phyloP scores from a whole-genome alignment of 805 yeast species.

The Kodamaea lidongshanica region DNA sequence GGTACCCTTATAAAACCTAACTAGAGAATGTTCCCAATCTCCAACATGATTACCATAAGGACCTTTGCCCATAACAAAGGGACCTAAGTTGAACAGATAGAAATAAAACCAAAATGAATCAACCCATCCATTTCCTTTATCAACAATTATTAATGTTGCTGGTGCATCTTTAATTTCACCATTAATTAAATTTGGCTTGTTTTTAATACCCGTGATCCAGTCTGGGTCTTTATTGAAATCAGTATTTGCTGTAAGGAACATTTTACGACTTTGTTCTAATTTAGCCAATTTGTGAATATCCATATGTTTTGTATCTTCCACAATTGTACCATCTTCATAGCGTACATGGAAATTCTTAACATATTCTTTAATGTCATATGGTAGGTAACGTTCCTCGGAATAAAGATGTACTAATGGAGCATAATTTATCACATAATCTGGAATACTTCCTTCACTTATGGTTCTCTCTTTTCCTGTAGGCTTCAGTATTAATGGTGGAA shows the following conservation, averaged over 20 bases:
- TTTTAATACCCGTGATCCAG: conserved; percentile 74
- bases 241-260: conserved; percentile 58
- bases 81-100: conserved; percentile 90
- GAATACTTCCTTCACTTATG: conserved; percentile 50
- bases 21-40: conserved; percentile 95
- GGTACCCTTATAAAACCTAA: conserved; percentile 71
- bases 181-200: conserved; percentile 61
- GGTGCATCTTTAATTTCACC: conserved; percentile 77
- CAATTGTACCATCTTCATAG: conserved; percentile 42
- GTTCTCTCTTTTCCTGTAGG: conserved; percentile 32
- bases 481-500: conserved; percentile 33
- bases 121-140: conserved; percentile 90
- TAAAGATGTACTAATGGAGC: conserved; percentile 81
- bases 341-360: conserved; percentile 61
- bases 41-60: conserved; percentile 97
- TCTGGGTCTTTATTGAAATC: conserved; percentile 70
- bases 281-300: conserved; percentile 27
- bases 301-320: conserved; percentile 27
- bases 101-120: conserved; percentile 97
- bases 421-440: conserved; percentile 54
- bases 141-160: conserved; percentile 74
- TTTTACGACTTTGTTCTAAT: conserved; percentile 25
- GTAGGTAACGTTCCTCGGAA: conserved; percentile 81
- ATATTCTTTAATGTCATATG: conserved; percentile 70
- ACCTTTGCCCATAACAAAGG: conserved; percentile 95